Evolutionary conservation across 495 filamentous ascomycete species (phyloP).

Genomic region (Aspergillus baeticus): DNA sequence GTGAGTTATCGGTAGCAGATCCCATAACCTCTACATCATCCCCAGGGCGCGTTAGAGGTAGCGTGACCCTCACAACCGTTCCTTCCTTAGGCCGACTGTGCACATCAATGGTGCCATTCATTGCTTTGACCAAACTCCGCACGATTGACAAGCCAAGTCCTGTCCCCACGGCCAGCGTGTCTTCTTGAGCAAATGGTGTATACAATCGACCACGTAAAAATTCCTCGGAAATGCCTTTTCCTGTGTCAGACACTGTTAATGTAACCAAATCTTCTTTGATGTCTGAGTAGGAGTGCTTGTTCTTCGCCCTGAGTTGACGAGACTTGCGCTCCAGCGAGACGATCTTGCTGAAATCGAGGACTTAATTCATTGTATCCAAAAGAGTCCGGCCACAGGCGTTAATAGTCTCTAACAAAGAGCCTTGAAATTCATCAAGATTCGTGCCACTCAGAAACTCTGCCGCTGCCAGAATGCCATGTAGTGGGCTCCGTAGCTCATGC

Average conservation of each 20-base stretch:
- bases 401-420: conserved; percentile 68
- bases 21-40: conserved; percentile 19
- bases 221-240: conserved; percentile 71
- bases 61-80: conserved; percentile 49
- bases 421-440: conserved; percentile 51
- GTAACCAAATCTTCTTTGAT: conserved; percentile 41
- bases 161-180: conserved; percentile 56
- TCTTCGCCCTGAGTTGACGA: conserved; percentile 38
- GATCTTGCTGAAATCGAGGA: conserved; percentile 71
- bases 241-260: conserved; percentile 63
- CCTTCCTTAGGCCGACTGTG: conserved; percentile 49
- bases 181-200: conserved; percentile 75
- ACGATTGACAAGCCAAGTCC: conserved; percentile 55
- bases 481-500: conserved; percentile 76
- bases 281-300: conserved; percentile 25
- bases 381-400: conserved; percentile 73
- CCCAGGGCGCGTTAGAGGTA: conserved; percentile 39
- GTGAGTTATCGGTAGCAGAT: conserved; percentile 9
- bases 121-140: conserved; percentile 50
- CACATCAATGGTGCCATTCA: conserved; percentile 54
- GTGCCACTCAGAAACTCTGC: conserved; percentile 63
- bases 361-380: conserved; percentile 77
- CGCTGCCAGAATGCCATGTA: conserved; percentile 73
- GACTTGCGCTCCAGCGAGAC: conserved; percentile 52
- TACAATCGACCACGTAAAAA: conserved; percentile 69